Conservation (phyloP, 768 basidiomycete species). For the Mycena olivaceomarginata region DNA sequence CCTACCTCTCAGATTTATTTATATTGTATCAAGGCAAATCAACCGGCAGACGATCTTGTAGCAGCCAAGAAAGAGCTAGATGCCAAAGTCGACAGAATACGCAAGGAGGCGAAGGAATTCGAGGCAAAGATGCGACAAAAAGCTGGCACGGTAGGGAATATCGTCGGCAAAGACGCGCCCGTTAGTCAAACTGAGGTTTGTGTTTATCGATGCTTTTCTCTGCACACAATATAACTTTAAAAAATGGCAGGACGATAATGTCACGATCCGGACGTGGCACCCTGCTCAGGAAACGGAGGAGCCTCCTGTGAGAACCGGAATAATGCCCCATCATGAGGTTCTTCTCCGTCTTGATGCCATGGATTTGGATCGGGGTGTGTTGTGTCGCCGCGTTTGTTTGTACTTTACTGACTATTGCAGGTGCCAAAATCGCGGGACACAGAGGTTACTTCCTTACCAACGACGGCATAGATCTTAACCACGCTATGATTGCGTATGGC, state of each 20-base stretch:
- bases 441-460: slow-evolving; percentile 97
- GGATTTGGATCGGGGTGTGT: slow-evolving; percentile 95
- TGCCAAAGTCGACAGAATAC: slow-evolving; percentile 83
- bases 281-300: slow-evolving; percentile 85
- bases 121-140: slow-evolving; percentile 88
- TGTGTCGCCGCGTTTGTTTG: slow-evolving; percentile 1
- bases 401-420: slow-evolving; percentile 57
- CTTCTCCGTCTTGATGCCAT: slow-evolving; percentile 95
- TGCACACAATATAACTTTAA: slow-evolving; percentile 7
- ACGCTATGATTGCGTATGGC: slow-evolving; percentile 95
- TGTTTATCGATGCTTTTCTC: background rate
- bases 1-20: background rate
- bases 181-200: slow-evolving; percentile 92
- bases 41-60: slow-evolving; percentile 92
- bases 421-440: slow-evolving; percentile 95
- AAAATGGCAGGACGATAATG: slow-evolving; percentile 89
- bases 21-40: slow-evolving; percentile 80
- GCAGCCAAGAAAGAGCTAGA: slow-evolving; percentile 91
- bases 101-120: slow-evolving; percentile 85
- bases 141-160: slow-evolving; percentile 91
- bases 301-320: slow-evolving; percentile 82
- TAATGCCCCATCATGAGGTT: slow-evolving; percentile 99
- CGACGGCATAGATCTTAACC: slow-evolving; percentile 98
- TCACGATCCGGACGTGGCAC: slow-evolving; percentile 88
- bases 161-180: slow-evolving; percentile 91